These are phyloP conservation scores for Lotus japonicus DNA, from an alignment of 306 rosid species.

Conservation along the genomic window DNA sequence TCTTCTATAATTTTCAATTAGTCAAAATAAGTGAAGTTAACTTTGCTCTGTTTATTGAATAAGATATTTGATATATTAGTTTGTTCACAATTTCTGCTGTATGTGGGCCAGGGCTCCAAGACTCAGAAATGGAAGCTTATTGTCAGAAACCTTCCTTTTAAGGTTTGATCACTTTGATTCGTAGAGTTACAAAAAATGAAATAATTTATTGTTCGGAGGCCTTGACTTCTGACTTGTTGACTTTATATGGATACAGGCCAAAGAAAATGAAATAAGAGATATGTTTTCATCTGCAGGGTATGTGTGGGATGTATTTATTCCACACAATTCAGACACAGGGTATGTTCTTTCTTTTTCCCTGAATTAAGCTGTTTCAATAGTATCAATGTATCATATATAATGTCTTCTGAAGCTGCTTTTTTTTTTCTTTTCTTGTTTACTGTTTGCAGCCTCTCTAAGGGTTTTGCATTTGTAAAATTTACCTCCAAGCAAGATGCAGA, in stretches of 20 bases:
- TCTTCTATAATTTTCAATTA: slow-evolving; percentile 9
- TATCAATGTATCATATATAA: background rate
- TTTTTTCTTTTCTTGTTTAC: slow-evolving; percentile 5
- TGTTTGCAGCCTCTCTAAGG: slow-evolving; percentile 74
- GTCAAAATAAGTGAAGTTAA: background rate
- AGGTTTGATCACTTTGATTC: slow-evolving; percentile 41
- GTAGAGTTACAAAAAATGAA: background rate
- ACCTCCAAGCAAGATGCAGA: slow-evolving; percentile 84
- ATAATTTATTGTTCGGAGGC: slow-evolving; percentile 6
- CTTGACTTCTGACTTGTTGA: slow-evolving; percentile 27
- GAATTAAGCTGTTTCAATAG: background rate
- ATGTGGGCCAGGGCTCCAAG: slow-evolving; percentile 75
- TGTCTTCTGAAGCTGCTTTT: background rate
- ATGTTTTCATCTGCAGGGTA: slow-evolving; percentile 68
- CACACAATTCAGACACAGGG: slow-evolving; percentile 72
- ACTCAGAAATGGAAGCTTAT: slow-evolving; percentile 95
- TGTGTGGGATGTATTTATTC: slow-evolving; percentile 88
- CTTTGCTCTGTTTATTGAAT: background rate
- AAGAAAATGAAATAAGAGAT: slow-evolving; percentile 52
- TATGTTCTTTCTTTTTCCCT: slow-evolving; percentile 18
- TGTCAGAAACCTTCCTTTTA: slow-evolving; percentile 84
- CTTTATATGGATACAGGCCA: slow-evolving; percentile 53
- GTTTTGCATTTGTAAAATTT: slow-evolving; percentile 91
- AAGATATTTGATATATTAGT: slow-evolving; percentile 7
- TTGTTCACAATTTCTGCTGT: slow-evolving; percentile 22